Conservation (phyloP, 768 basidiomycete species). For the Serpula lacrymans region DNA sequence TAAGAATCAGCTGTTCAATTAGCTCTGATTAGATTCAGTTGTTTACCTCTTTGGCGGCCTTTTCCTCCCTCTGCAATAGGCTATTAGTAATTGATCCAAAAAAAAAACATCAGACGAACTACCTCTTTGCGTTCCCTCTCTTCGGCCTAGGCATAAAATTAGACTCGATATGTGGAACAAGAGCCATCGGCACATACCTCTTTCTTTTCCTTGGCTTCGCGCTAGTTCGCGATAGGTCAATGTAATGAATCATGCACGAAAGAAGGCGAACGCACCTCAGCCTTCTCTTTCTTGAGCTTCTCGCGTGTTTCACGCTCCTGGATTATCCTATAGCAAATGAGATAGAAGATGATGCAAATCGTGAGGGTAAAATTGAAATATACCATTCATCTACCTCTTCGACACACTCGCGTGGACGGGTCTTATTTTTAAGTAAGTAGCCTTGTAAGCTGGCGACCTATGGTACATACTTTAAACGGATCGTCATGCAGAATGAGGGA, state of each 20-base stretch:
- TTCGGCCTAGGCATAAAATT: slow-evolving; percentile 41
- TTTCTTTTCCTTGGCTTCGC: slow-evolving; percentile 77
- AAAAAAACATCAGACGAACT: slow-evolving; percentile 5
- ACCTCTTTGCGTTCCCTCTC: slow-evolving; percentile 66
- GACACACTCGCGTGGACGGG: slow-evolving; percentile 82
- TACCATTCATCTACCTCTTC: slow-evolving; percentile 76
- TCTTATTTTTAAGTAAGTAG: slow-evolving; percentile 86
- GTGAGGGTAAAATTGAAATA: slow-evolving; percentile 12
- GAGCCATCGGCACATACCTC: slow-evolving; percentile 41
- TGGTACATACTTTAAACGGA: slow-evolving; percentile 4
- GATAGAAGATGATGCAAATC: too few species aligned
- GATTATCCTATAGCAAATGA: slow-evolving; percentile 42
- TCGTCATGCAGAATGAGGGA: background rate
- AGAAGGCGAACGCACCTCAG: slow-evolving; percentile 46
- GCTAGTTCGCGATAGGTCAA: slow-evolving; percentile 37
- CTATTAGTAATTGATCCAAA: slow-evolving; percentile 8
- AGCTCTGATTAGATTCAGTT: slow-evolving; percentile 7
- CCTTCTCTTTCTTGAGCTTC: slow-evolving; percentile 80
- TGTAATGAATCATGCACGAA: background rate
- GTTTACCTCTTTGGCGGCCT: slow-evolving; percentile 54
- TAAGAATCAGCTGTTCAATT: slow-evolving; percentile 22
- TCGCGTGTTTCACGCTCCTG: slow-evolving; percentile 82
- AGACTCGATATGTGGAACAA: slow-evolving; percentile 4
- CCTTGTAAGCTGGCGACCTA: slow-evolving; percentile 85
- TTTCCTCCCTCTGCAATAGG: slow-evolving; percentile 43